A percentile compares a stretch with the other conserved stretches of the same genome.
Conservation (phyloP, 2,329 filamentous ascomycete genomes). For the Ophiosphaerella korrae region DNA sequence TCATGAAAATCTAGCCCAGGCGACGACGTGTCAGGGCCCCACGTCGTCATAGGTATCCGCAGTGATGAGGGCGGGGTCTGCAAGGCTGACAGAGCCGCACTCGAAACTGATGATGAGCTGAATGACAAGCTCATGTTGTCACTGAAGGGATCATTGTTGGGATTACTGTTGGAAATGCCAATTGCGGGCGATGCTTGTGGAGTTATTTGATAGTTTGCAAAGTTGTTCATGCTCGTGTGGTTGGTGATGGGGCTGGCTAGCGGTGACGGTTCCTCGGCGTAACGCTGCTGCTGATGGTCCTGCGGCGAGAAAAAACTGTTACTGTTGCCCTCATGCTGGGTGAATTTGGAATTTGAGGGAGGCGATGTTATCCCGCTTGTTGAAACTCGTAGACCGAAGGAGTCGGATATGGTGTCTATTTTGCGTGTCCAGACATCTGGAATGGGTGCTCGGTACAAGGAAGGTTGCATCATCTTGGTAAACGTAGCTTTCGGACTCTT, state of each 20-base stretch:
- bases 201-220: conserved; percentile 42
- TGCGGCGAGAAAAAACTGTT: conserved; percentile 20
- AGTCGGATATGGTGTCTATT: conserved; percentile 51
- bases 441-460: conserved; percentile 51
- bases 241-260: conserved; percentile 16
- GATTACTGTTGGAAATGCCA: conserved; percentile 21
- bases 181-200: conserved; percentile 41
- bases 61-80: conserved; percentile 44
- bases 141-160: conserved; percentile 25
- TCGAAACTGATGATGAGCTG: conserved; percentile 19
- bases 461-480: conserved; percentile 61
- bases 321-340: conserved; percentile 26
- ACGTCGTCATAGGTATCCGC: conserved; percentile 35
- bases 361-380: conserved; percentile 33
- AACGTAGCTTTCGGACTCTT: conserved; percentile 30
- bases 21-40: conserved; percentile 34
- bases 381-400: conserved; percentile 56
- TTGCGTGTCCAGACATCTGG: conserved; percentile 60
- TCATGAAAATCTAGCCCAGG: conserved; percentile 33
- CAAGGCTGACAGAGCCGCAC: conserved; percentile 44
- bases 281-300: conserved; percentile 27
- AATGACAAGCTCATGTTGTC: conserved; percentile 26
- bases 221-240: conserved; percentile 17
- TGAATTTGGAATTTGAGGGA: conserved; percentile 31
- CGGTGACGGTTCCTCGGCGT: conserved; percentile 26